These are phyloP conservation scores for Tetragonia tetragonoides DNA, from an alignment of 148 eudicot genomes.

Conservation along the genomic window DNA sequence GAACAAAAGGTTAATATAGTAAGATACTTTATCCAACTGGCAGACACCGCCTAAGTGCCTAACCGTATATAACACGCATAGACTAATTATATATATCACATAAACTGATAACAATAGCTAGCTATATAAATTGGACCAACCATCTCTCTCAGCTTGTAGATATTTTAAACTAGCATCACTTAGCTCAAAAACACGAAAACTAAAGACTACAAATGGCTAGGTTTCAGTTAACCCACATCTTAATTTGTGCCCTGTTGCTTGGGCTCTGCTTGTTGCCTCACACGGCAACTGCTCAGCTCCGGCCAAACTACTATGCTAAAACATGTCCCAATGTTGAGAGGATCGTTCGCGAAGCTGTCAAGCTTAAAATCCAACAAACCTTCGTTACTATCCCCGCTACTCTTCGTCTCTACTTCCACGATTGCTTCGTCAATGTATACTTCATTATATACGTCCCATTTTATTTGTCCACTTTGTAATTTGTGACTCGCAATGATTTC, in stretches of 20 bases:
- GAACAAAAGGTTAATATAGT: constrained; percentile 8
- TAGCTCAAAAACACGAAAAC: not conserved
- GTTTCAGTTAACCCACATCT: not conserved
- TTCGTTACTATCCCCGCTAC: constrained; percentile 72
- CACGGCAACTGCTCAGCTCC: constrained; percentile 41
- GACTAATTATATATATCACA: not conserved
- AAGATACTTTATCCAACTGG: constrained; percentile 27
- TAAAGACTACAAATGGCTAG: constrained; percentile 2
- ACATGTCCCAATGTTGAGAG: constrained; percentile 70
- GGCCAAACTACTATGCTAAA: constrained; percentile 52
- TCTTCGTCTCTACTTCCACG: constrained; percentile 88
- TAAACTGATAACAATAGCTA: not conserved
- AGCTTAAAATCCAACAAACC: constrained; percentile 52
- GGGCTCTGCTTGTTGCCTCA: constrained; percentile 25
- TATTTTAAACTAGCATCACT: not conserved
- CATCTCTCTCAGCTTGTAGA: too few relatives aligned
- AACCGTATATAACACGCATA: not conserved
- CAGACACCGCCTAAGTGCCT: constrained; percentile 4
- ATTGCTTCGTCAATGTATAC: constrained; percentile 64
- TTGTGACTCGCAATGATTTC: not conserved
- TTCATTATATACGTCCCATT: not conserved
- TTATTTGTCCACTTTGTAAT: not conserved
- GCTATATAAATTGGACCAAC: too few relatives aligned
- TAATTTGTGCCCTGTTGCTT: constrained; percentile 27
- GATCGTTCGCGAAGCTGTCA: constrained; percentile 55